phyloP scores from a whole-genome alignment of 2,329 filamentous ascomycete genomes.

The Microthyrium microscopicum region DNA sequence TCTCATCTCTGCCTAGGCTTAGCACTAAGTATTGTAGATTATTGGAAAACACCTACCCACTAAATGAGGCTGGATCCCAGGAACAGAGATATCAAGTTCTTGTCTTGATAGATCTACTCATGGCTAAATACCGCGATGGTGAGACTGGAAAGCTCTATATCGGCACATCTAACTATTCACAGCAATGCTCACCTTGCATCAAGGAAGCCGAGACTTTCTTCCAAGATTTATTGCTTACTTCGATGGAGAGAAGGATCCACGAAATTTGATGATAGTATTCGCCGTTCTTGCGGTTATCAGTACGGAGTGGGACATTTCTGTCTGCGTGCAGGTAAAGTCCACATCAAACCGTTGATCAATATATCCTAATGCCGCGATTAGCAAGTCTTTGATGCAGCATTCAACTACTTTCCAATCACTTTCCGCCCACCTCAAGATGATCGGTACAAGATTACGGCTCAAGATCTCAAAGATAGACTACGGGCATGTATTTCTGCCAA shows the following conservation, averaged over 20 bases:
- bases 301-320: constrained; percentile 48
- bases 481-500: constrained; percentile 48
- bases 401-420: constrained; percentile 58
- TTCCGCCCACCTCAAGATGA: constrained; percentile 54
- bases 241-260: constrained; percentile 51
- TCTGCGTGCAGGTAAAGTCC: constrained; percentile 36
- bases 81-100: constrained; percentile 43
- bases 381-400: constrained; percentile 49
- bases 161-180: constrained; percentile 1
- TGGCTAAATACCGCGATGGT: constrained; percentile 44
- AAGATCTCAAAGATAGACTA: constrained; percentile 48
- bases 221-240: constrained; percentile 47
- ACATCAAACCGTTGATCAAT: neutral
- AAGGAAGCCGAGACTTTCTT: constrained; percentile 35
- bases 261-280: constrained; percentile 55
- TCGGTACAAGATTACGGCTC: constrained; percentile 52
- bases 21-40: constrained; percentile 11
- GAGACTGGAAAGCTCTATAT: constrained; percentile 7
- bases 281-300: constrained; percentile 50
- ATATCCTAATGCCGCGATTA: constrained; percentile 10
- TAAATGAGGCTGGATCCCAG: constrained; percentile 46
- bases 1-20: constrained; percentile 10
- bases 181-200: constrained; percentile 39
- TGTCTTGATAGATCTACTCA: constrained; percentile 42
- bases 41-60: constrained; percentile 37